Evolutionary conservation across 257 asterid genomes (phyloP).

Genomic region (Rehmannia glutinosa): DNA sequence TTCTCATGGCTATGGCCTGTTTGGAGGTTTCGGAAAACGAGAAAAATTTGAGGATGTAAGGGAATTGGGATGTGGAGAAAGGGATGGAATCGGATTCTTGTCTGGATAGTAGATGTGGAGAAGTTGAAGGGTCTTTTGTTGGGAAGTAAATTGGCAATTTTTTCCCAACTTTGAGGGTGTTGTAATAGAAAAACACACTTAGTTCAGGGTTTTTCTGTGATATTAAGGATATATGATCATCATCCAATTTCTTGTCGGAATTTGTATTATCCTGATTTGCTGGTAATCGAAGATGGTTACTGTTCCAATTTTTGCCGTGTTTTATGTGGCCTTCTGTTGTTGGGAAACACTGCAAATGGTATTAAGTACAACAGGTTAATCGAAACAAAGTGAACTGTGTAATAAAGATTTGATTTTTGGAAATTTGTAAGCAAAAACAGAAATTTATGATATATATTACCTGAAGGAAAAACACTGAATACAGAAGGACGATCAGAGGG

Average conservation of each 20-base stretch:
- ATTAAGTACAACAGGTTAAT: background rate
- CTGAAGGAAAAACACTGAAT: no score
- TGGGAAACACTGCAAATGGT: slow-evolving; percentile 27
- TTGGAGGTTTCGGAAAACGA: slow-evolving; percentile 41
- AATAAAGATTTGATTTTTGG: background rate
- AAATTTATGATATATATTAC: no score
- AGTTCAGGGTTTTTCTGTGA: slow-evolving; percentile 54
- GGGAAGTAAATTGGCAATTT: slow-evolving; percentile 52
- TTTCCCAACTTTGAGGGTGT: slow-evolving; percentile 44
- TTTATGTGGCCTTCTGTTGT: slow-evolving; percentile 22
- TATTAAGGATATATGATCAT: no score
- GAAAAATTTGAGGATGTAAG: slow-evolving; percentile 40
- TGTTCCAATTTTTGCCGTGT: background rate
- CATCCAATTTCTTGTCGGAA: no score
- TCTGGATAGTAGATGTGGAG: slow-evolving; percentile 56
- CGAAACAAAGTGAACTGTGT: background rate
- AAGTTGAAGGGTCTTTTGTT: slow-evolving; percentile 34
- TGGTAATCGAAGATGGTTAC: slow-evolving; percentile 28
- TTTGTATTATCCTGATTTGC: no score
- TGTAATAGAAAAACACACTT: slow-evolving; percentile 49
- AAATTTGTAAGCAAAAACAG: no score
- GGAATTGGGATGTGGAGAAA: slow-evolving; percentile 40
- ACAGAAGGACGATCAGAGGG: slow-evolving; percentile 12
- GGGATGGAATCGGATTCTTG: slow-evolving; percentile 66
- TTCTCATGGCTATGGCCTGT: slow-evolving; percentile 59